A percentile compares a stretch with the other conserved stretches of the same genome.
Conservation (phyloP, 176 grass and related monocot species). For the Carex cristatella region DNA sequence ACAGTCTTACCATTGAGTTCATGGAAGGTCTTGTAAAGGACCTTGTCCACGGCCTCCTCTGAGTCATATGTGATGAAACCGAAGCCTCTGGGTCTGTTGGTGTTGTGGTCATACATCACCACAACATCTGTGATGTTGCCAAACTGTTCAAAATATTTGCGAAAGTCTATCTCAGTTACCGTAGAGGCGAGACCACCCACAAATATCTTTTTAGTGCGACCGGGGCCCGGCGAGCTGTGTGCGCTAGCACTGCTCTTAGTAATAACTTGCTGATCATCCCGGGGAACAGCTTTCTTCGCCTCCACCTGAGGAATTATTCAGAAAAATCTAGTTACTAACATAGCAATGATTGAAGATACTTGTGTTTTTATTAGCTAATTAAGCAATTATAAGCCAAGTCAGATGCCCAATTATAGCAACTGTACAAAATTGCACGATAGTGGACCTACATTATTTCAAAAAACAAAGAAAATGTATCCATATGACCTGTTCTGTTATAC, state of each 20-base stretch:
- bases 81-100: conserved; percentile 78
- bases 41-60: conserved; percentile 75
- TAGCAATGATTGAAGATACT: background rate
- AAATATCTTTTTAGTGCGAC: conserved; percentile 85
- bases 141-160: conserved; percentile 79
- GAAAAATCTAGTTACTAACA: background rate
- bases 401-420: background rate
- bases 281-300: conserved; percentile 86
- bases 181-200: conserved; percentile 78
- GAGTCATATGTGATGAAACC: conserved; percentile 86
- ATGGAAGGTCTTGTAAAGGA: conserved; percentile 81
- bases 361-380: background rate
- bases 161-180: conserved; percentile 75
- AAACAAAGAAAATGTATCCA: background rate
- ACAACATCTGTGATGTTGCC: conserved; percentile 82
- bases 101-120: conserved; percentile 93
- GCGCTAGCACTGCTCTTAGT: conserved; percentile 44
- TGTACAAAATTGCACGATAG: background rate
- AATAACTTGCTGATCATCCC: conserved; percentile 57
- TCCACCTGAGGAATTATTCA: conserved; percentile 52
- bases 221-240: conserved; percentile 61
- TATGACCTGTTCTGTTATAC: background rate
- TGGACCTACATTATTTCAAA: conserved; percentile 4
- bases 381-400: background rate
- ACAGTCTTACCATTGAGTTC: conserved; percentile 92